phyloP scores from a whole-genome alignment of 2,329 filamentous ascomycete species.

The Penicillium sp. region DNA sequence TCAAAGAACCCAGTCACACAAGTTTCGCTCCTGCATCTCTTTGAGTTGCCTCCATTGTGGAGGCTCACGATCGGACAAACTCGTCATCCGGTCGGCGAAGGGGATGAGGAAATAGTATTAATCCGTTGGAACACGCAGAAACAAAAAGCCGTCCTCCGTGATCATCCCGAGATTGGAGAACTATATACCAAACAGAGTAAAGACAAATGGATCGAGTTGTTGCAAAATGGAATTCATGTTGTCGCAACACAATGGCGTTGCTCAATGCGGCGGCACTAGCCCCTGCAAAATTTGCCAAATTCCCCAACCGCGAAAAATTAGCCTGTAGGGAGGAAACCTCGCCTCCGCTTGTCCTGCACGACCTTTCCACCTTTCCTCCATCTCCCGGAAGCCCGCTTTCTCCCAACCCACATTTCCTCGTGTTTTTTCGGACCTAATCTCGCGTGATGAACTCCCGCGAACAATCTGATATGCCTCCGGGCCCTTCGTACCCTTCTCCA shows the following conservation, averaged over 20 bases:
- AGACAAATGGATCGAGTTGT: constrained; percentile 3
- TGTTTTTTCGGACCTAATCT: constrained; percentile 12
- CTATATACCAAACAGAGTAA: constrained; percentile 20
- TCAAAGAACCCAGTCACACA: no score
- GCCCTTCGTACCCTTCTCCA: constrained; percentile 47
- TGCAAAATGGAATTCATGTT: constrained; percentile 5
- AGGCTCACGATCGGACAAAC: constrained; percentile 10
- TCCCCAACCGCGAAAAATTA: constrained; percentile 38
- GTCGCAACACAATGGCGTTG: constrained; percentile 36
- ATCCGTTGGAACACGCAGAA: constrained; percentile 45
- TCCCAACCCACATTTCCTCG: constrained; percentile 23
- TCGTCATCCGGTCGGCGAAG: constrained; percentile 27
- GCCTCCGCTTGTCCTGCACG: constrained; percentile 30
- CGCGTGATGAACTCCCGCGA: constrained; percentile 44
- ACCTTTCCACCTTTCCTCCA: constrained; percentile 28
- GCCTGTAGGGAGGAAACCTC: constrained; percentile 36
- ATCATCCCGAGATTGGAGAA: constrained; percentile 30
- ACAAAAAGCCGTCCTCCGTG: constrained; percentile 44
- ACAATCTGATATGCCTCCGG: constrained; percentile 46
- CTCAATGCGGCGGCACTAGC: constrained; percentile 38
- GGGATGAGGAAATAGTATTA: constrained; percentile 43
- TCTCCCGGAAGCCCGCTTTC: constrained; percentile 38
- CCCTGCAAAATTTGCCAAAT: constrained; percentile 31
- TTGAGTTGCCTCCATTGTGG: background rate
- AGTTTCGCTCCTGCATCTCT: background rate